Percentiles rank a stretch among this genome's conserved stretches.
phyloP scores from a whole-genome alignment of 2,329 filamentous ascomycete genomes.

The Raffaelea arxii region DNA sequence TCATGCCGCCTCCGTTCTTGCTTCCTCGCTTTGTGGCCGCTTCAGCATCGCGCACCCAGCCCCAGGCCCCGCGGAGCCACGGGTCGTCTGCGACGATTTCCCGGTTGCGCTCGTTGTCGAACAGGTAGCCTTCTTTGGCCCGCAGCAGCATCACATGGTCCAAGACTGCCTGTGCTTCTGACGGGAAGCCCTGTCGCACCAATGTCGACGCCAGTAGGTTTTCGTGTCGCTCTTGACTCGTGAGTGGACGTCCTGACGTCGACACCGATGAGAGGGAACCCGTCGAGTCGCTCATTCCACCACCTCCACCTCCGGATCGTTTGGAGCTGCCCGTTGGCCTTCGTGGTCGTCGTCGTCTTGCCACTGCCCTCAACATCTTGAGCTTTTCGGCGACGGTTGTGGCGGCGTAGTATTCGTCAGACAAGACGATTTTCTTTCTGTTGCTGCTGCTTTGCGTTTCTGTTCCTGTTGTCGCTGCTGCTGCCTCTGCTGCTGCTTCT shows the following conservation, averaged over 20 bases:
- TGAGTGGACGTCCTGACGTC: constrained; percentile 11
- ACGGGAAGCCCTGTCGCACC: constrained; percentile 35
- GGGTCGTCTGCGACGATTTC: constrained; percentile 60
- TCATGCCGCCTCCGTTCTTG: constrained; percentile 68
- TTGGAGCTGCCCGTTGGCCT: not conserved
- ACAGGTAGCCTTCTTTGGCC: constrained; percentile 52
- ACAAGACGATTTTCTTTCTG: constrained; percentile 25
- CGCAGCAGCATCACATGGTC: constrained; percentile 51
- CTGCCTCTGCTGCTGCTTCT: constrained; percentile 24
- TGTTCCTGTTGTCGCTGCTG: constrained; percentile 13
- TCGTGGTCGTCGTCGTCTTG: no score
- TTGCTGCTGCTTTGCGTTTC: constrained; percentile 21
- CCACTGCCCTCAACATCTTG: constrained; percentile 27
- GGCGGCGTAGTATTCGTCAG: constrained; percentile 30
- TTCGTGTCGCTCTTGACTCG: constrained; percentile 46
- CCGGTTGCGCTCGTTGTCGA: constrained; percentile 56
- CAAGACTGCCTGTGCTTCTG: constrained; percentile 39
- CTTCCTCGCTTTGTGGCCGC: constrained; percentile 54
- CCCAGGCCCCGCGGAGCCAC: constrained; percentile 73
- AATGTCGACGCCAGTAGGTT: constrained; percentile 36
- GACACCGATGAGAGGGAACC: constrained; percentile 9
- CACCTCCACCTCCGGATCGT: not conserved
- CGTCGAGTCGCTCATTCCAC: constrained; percentile 10
- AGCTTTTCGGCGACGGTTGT: constrained; percentile 39
- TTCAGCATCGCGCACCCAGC: constrained; percentile 59